Conservation (phyloP, 1,284 basidiomycete species). For the Cutaneotrichosporon dermatis region DNA sequence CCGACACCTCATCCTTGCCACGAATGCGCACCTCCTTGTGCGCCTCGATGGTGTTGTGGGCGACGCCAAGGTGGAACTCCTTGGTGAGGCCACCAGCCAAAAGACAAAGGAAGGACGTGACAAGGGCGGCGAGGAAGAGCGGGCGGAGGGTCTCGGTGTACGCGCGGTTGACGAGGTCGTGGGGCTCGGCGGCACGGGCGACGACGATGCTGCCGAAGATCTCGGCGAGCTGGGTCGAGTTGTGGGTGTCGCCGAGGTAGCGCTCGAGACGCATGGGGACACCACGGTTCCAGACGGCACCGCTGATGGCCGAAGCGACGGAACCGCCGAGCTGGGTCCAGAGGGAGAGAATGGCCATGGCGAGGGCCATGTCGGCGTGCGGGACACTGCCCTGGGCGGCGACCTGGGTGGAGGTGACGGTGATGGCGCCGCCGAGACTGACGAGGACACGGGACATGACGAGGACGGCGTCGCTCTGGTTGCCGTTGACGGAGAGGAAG, state of each 20-base stretch:
- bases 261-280: conserved; percentile 28
- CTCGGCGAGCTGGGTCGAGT: conserved; percentile 21
- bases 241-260: conserved; percentile 24
- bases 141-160: conserved; percentile 24
- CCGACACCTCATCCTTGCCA: conserved; percentile 15
- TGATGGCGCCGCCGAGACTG: conserved; percentile 40
- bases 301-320: conserved; percentile 40
- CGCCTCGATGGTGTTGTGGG: conserved; percentile 32
- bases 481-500: conserved; percentile 33
- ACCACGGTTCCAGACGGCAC: conserved; percentile 38
- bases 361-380: conserved; percentile 47
- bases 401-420: conserved; percentile 46
- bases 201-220: conserved; percentile 26
- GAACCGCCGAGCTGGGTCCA: conserved; percentile 47
- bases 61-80: conserved; percentile 31
- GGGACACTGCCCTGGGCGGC: conserved; percentile 45
- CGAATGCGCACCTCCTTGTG: conserved; percentile 28
- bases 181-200: conserved; percentile 25
- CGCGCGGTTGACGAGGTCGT: conserved; percentile 24
- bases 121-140: conserved; percentile 24
- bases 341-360: conserved; percentile 42
- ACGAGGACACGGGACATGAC: conserved; percentile 35
- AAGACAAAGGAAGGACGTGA: conserved; percentile 22
- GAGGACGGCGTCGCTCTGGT: conserved; percentile 14
- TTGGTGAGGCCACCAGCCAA: conserved; percentile 18